A percentile compares a stretch with the other conserved stretches of the same genome.
These are phyloP conservation scores for Pseudoscleropodium purum DNA, from an alignment of 225 moss, liverwort and hornwort genomes.

Conservation along the genomic window DNA sequence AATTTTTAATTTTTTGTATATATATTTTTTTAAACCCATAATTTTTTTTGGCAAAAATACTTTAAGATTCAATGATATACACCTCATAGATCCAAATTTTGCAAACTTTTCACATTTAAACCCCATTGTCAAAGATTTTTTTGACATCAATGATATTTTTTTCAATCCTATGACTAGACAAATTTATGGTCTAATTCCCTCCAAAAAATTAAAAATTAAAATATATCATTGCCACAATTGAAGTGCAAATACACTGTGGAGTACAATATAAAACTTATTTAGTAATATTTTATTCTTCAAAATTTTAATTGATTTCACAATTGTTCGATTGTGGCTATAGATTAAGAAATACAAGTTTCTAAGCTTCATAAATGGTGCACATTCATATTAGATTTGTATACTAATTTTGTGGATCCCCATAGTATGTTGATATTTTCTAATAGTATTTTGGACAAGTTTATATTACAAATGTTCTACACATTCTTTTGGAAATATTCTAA, in stretches of 20 bases:
- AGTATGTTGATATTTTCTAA: no score
- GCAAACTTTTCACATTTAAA: neutral
- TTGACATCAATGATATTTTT: neutral
- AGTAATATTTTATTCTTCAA: neutral
- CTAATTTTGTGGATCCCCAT: neutral
- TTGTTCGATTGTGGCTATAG: no score
- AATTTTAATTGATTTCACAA: neutral
- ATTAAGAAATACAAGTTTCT: no score
- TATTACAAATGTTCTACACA: neutral
- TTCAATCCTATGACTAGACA: neutral
- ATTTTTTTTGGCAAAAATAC: neutral
- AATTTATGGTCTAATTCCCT: neutral
- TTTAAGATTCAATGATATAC: neutral
- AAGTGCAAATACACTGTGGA: neutral
- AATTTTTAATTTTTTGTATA: neutral
- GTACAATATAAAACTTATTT: neutral
- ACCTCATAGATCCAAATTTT: neutral
- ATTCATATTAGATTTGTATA: neutral
- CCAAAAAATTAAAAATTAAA: no score
- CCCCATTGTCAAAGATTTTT: neutral
- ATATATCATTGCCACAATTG: neutral
- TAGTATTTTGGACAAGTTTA: neutral
- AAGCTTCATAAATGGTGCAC: neutral
- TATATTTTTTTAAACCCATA: neutral
- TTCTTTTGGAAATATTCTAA: neutral